These are phyloP conservation scores for Cercospora beticola DNA, from an alignment of 2,329 filamentous ascomycete species.

Conservation along the genomic window DNA sequence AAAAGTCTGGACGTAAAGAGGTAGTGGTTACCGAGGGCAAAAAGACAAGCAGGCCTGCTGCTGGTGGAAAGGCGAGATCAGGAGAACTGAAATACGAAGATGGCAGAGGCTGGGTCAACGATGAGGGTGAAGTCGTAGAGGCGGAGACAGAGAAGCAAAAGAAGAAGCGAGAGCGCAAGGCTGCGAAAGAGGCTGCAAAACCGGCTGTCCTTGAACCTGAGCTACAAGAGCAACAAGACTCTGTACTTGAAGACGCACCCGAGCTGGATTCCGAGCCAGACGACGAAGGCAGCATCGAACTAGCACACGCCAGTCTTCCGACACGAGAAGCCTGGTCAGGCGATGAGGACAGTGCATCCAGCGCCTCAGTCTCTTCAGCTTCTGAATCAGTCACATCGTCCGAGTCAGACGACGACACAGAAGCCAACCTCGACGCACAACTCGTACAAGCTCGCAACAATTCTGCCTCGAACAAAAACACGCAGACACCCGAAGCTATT, in stretches of 20 bases:
- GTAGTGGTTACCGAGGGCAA: slow-evolving; percentile 85
- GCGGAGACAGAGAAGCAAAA: slow-evolving; percentile 38
- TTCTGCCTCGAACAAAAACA: slow-evolving; percentile 24
- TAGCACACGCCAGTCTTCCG: slow-evolving; percentile 14
- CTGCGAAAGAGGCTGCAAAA: slow-evolving; percentile 16
- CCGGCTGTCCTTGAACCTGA: neutral
- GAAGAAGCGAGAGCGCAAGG: slow-evolving; percentile 35
- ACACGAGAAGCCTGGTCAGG: slow-evolving; percentile 16
- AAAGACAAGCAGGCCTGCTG: slow-evolving; percentile 67
- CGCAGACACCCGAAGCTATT: slow-evolving; percentile 8
- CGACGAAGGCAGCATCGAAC: slow-evolving; percentile 15
- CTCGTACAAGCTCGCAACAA: slow-evolving; percentile 25
- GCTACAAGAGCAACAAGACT: neutral
- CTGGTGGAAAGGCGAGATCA: slow-evolving; percentile 45
- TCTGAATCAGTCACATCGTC: slow-evolving; percentile 5
- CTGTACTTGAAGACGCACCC: slow-evolving; percentile 14
- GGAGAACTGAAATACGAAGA: slow-evolving; percentile 66
- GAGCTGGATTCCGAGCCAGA: slow-evolving; percentile 18
- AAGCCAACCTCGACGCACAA: slow-evolving; percentile 20
- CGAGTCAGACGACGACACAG: slow-evolving; percentile 16
- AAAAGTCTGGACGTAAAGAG: slow-evolving; percentile 58
- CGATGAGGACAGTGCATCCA: slow-evolving; percentile 15
- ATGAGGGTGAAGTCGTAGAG: slow-evolving; percentile 73
- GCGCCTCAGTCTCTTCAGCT: slow-evolving; percentile 13
- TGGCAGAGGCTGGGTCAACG: slow-evolving; percentile 84